Evolutionary conservation across 2,329 filamentous ascomycete species (phyloP).

Genomic region (Berkeleyomyces rouxiae): DNA sequence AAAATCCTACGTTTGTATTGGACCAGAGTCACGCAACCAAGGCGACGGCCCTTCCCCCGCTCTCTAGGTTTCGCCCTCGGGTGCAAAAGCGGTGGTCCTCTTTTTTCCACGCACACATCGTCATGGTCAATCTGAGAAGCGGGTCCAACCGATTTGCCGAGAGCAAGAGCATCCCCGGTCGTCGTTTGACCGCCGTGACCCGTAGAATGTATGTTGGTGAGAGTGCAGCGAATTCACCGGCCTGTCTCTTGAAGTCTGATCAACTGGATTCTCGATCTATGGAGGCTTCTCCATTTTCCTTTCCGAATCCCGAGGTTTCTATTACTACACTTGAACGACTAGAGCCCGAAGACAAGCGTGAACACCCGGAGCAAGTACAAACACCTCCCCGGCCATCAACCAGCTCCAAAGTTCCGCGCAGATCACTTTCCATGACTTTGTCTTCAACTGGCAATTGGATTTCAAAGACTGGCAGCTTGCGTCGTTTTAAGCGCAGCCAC

Average conservation of each 20-base stretch:
- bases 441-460: slow-evolving; percentile 40
- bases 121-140: slow-evolving; percentile 19
- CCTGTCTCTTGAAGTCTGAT: slow-evolving; percentile 9
- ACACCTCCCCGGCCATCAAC: neutral
- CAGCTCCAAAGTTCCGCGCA: slow-evolving; percentile 14
- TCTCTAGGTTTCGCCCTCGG: neutral
- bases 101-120: slow-evolving; percentile 35
- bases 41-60: neutral
- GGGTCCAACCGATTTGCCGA: slow-evolving; percentile 22
- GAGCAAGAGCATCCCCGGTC: slow-evolving; percentile 1
- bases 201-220: slow-evolving; percentile 10
- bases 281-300: neutral
- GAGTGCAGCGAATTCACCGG: slow-evolving; percentile 5
- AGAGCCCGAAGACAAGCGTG: neutral
- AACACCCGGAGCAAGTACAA: neutral
- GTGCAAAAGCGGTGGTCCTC: slow-evolving; percentile 31
- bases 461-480: slow-evolving; percentile 37
- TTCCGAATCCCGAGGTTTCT: neutral
- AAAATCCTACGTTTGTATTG: slow-evolving; percentile 3
- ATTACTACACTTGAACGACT: neutral
- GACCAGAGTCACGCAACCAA: slow-evolving; percentile 2
- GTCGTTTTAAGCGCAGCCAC: slow-evolving; percentile 33
- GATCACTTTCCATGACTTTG: slow-evolving; percentile 45
- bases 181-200: slow-evolving; percentile 5
- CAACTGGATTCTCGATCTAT: slow-evolving; percentile 3